Percentiles rank a stretch among this genome's conserved stretches.
phyloP scores from a whole-genome alignment of 202 grass and related monocot genomes.

The Saccharum hybrid region DNA sequence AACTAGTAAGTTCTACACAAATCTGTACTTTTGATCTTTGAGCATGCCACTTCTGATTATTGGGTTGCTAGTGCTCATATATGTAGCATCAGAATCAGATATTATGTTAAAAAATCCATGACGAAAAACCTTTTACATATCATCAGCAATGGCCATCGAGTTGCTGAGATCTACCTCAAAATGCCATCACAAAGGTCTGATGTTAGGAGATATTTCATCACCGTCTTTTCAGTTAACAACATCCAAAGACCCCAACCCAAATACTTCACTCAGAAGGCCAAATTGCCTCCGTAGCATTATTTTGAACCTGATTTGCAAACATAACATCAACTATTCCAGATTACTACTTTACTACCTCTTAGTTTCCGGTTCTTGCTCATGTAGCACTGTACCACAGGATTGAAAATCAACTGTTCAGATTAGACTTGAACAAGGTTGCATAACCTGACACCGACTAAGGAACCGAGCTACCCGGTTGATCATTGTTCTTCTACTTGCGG shows the following conservation, averaged over 20 bases:
- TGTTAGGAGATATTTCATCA: neutral
- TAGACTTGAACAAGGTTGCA: neutral
- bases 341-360: neutral
- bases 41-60: neutral
- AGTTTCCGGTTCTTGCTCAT: neutral
- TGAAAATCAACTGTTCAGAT: neutral
- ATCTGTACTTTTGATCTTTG: conserved; percentile 9
- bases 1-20: conserved; percentile 43
- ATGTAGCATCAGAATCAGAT: neutral
- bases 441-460: neutral
- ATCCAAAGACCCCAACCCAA: neutral
- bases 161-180: neutral
- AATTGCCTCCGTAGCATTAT: neutral
- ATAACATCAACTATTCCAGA: neutral
- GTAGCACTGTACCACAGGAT: neutral
- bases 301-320: neutral
- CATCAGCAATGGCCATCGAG: neutral
- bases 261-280: neutral
- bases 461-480: neutral
- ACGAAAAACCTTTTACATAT: neutral
- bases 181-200: neutral
- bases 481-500: neutral
- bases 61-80: neutral
- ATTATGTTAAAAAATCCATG: neutral
- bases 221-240: neutral